These are phyloP conservation scores for Hylodesmum podocarpum DNA, from an alignment of 306 rosid species.

Conservation along the genomic window DNA sequence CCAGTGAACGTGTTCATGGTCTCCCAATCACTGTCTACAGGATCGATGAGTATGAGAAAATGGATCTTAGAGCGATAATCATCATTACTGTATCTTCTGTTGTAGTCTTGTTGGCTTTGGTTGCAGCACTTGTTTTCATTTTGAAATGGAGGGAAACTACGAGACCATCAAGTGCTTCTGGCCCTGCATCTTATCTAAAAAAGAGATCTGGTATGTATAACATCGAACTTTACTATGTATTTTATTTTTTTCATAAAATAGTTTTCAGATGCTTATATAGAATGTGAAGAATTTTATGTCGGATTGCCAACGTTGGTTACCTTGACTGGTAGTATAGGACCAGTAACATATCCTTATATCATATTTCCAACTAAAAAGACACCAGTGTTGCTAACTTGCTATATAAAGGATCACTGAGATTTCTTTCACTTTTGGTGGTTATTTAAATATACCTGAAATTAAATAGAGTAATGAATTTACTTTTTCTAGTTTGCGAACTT, in stretches of 20 bases:
- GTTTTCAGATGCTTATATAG: slow-evolving; percentile 15
- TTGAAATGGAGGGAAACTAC: slow-evolving; percentile 70
- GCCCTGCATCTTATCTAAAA: slow-evolving; percentile 62
- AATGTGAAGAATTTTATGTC: background rate
- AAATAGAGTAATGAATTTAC: background rate
- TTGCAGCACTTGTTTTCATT: slow-evolving; percentile 59
- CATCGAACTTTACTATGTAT: background rate
- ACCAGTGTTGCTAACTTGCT: slow-evolving; percentile 15
- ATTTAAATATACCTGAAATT: background rate
- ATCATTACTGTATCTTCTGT: slow-evolving; percentile 72
- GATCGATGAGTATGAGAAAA: slow-evolving; percentile 53
- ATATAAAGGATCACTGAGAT: background rate
- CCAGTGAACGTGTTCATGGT: slow-evolving; percentile 39
- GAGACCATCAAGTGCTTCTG: slow-evolving; percentile 68
- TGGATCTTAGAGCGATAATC: slow-evolving; percentile 59
- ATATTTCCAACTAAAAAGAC: slow-evolving; percentile 5
- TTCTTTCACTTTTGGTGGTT: slow-evolving; percentile 7
- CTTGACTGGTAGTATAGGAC: background rate
- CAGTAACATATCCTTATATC: background rate
- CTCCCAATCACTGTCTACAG: slow-evolving; percentile 68
- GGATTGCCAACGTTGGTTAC: background rate
- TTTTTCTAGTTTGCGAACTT: background rate
- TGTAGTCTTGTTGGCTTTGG: slow-evolving; percentile 63
- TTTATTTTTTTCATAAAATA: slow-evolving; percentile 8
- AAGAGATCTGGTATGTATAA: slow-evolving; percentile 85